phyloP scores from a whole-genome alignment of 202 grass and related monocot genomes.

The Digitaria exilis region DNA sequence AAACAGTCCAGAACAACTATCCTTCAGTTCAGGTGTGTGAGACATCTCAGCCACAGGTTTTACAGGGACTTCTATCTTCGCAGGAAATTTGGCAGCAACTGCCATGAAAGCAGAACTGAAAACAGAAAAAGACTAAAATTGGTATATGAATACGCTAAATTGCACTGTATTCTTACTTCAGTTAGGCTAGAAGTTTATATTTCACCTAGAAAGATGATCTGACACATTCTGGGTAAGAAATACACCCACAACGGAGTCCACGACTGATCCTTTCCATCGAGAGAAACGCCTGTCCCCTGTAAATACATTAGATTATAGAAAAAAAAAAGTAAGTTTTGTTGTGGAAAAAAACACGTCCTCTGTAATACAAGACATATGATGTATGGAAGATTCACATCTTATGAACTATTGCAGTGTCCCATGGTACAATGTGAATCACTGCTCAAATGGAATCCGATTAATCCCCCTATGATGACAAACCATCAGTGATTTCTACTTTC shows the following conservation, averaged over 20 bases:
- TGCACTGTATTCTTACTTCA: conserved; percentile 30
- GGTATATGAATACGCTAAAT: conserved; percentile 6
- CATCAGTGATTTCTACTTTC: not conserved
- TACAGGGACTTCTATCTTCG: conserved; percentile 39
- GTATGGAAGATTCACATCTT: conserved; percentile 9
- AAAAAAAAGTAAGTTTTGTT: not conserved
- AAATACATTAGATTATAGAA: conserved; percentile 38
- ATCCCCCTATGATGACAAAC: not conserved
- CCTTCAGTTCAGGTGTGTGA: conserved; percentile 27
- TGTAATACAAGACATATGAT: not conserved
- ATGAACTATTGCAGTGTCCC: not conserved
- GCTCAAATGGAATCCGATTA: conserved; percentile 16
- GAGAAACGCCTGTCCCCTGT: conserved; percentile 87
- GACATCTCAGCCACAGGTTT: conserved; percentile 22
- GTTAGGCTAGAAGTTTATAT: conserved; percentile 39
- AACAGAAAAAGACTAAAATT: conserved; percentile 7
- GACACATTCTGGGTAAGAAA: conserved; percentile 97
- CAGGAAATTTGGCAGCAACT: conserved; percentile 70
- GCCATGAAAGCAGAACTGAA: conserved; percentile 89
- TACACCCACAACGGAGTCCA: conserved; percentile 90
- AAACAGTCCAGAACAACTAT: conserved; percentile 38
- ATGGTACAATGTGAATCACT: conserved; percentile 29
- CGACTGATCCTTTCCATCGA: conserved; percentile 92
- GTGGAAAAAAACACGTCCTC: not conserved
- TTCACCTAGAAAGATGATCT: conserved; percentile 93